Conservation (phyloP, 2,329 filamentous ascomycete species). For the Nannizziopsis arthrosporioides region DNA sequence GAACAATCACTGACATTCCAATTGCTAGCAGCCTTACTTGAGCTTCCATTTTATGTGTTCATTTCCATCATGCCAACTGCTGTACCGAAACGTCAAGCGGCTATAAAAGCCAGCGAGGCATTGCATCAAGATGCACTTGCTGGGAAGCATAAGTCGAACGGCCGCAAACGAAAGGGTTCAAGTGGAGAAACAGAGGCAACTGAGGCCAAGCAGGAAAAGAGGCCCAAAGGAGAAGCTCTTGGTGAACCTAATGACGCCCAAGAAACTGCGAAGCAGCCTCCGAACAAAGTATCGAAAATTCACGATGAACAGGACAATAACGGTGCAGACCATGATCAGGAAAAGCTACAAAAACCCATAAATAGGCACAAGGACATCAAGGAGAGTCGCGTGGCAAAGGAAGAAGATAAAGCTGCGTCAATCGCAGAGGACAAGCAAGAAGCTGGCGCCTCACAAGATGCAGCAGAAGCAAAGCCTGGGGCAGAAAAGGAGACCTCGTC, state of each 20-base stretch:
- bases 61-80: conserved; percentile 22
- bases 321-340: conserved; percentile 16
- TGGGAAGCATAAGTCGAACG: conserved; percentile 21
- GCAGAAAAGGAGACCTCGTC: conserved; percentile 44
- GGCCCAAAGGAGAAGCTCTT: conserved; percentile 12
- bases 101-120: conserved; percentile 35
- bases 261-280: conserved; percentile 11
- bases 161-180: conserved; percentile 32
- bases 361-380: conserved; percentile 12
- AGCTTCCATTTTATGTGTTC: background rate
- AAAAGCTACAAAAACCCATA: too few species aligned
- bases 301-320: conserved; percentile 10
- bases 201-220: conserved; percentile 31
- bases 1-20: background rate
- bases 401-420: background rate
- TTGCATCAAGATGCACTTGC: conserved; percentile 24
- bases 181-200: conserved; percentile 17
- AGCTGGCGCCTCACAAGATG: conserved; percentile 4
- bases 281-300: conserved; percentile 18
- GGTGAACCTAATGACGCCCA: conserved; percentile 3
- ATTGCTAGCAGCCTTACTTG: background rate
- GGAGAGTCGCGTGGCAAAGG: conserved; percentile 11
- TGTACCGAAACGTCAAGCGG: conserved; percentile 34
- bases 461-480: conserved; percentile 41
- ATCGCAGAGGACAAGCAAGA: conserved; percentile 9